Base-by-base conservation (phyloP, 1,139 yeast genomes). In the Blastobotrys ciferrii region DNA sequence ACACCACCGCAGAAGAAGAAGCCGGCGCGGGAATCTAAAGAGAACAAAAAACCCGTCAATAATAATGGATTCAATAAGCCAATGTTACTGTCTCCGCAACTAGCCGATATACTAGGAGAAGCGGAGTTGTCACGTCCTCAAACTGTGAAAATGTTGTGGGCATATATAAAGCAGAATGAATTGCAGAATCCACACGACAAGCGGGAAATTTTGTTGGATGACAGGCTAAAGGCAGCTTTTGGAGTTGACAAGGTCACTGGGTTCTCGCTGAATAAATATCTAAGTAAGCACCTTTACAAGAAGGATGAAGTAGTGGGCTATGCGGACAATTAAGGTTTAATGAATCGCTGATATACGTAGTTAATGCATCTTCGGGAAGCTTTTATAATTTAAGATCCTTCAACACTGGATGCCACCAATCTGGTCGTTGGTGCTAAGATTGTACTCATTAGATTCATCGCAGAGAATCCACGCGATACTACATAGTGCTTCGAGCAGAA, bases 91-190 rank as follows among this genome's bases (percentile, higher is more conserved):
- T 79, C 86, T 18, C 72, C 75, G 3, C 76, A 75, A 42, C 71
- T 87, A 35, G 71, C 73, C 38, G 70, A 61, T 3, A 65, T 86
- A 19, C 55, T 78, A 19, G 75, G 73, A 1, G 70, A 60, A 6
- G 7, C 79, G 72, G 66, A 59, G n/a, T 64, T 77, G 48, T 76
- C 87, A 1, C 70, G 95, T 57, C 84, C 94, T 0, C 84, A 83
- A 60, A 82, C 84, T 23, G 91, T 85, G 30, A 84, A 85, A 57
- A 69, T 68, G 43, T 68, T 87, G 17, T 87, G 96, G 96, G 77
- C 73, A 11, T 81, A 87, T 63, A 85, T 87, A 55, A 84, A 82
- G 60, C 76, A 66, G 18, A 64, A 83, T 52, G 66, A 79, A 44
- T 68, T 87, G 38, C 96, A 87, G 61, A 81, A 85, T 57, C 87